Evolutionary conservation across 192 early-diverging fungal species (phyloP).

Genomic region (Coemansia sp.): DNA sequence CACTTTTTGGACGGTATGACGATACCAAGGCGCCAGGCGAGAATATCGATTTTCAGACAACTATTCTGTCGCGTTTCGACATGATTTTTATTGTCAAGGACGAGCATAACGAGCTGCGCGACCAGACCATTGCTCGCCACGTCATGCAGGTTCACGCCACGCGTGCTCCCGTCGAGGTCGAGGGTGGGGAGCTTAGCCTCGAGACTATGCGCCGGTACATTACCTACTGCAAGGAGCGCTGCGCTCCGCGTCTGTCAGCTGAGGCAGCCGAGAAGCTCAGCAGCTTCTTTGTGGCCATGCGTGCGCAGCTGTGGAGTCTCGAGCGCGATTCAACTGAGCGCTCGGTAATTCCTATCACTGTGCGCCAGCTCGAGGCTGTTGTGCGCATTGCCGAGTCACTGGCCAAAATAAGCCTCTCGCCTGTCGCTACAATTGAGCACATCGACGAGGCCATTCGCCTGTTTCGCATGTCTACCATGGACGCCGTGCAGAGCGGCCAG

Average conservation of each 20-base stretch:
- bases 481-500: conserved; percentile 87
- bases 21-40: conserved; percentile 97
- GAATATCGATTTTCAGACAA: conserved; percentile 99
- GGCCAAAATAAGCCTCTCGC: conserved; percentile 89
- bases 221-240: conserved; percentile 90
- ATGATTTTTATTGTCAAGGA: conserved; percentile 99
- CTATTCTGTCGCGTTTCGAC: conserved; percentile 98
- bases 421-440: conserved; percentile 80
- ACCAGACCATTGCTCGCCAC: conserved; percentile 91
- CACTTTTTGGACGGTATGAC: conserved; percentile 97
- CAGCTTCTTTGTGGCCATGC: conserved; percentile 90
- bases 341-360: conserved; percentile 94
- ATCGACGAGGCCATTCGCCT: conserved; percentile 97
- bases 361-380: conserved; percentile 96
- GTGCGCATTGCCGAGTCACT: conserved; percentile 97
- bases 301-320: conserved; percentile 75
- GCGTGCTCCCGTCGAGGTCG: conserved; percentile 59
- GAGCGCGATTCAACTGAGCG: conserved; percentile 70
- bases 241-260: conserved; percentile 84
- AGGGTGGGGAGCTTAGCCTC: conserved; percentile 84
- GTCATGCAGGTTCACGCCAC: conserved; percentile 94
- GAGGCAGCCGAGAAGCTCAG: conserved; percentile 92
- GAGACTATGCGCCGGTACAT: conserved; percentile 96
- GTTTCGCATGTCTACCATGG: conserved; percentile 97
- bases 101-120: conserved; percentile 90